A percentile compares a stretch with the other conserved stretches of the same genome.
Conservation (phyloP, 306 rosid genomes). For the Prunus mira region DNA sequence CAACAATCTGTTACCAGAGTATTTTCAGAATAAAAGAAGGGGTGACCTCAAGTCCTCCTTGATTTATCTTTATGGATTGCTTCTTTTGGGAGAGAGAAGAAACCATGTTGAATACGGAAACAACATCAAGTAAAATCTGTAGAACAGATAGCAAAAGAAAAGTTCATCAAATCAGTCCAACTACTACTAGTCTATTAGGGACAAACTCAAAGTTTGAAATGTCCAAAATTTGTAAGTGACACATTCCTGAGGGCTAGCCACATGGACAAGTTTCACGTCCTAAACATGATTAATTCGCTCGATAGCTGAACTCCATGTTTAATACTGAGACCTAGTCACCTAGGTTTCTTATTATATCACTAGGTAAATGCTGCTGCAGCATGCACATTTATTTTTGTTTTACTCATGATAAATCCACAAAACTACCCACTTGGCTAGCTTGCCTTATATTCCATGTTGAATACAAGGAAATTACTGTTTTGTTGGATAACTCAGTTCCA, state of each 20-base stretch:
- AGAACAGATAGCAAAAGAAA: slow-evolving; percentile 7
- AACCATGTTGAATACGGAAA: slow-evolving; percentile 69
- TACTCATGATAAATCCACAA: not conserved
- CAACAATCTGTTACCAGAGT: not conserved
- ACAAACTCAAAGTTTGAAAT: not conserved
- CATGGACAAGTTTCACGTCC: not conserved
- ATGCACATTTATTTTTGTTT: not conserved
- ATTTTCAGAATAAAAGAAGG: slow-evolving; percentile 8
- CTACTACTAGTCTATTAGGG: not conserved
- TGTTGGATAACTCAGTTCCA: not conserved
- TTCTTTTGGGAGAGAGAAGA: slow-evolving; percentile 61
- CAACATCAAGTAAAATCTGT: slow-evolving; percentile 78
- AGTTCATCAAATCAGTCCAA: slow-evolving; percentile 3
- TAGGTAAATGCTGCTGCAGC: not conserved
- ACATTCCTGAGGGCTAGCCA: not conserved
- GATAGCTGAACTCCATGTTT: not conserved
- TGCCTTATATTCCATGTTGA: not conserved
- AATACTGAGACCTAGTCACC: not conserved
- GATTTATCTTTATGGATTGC: slow-evolving; percentile 65
- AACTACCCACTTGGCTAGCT: not conserved
- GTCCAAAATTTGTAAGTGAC: not conserved
- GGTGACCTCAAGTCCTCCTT: slow-evolving; percentile 64
- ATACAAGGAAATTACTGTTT: not conserved
- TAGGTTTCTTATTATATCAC: not conserved
- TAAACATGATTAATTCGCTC: not conserved